A percentile compares a stretch with the other conserved stretches of the same genome.
Evolutionary conservation across 768 basidiomycete genomes (phyloP).

Genomic region (Tremella fuciformis): DNA sequence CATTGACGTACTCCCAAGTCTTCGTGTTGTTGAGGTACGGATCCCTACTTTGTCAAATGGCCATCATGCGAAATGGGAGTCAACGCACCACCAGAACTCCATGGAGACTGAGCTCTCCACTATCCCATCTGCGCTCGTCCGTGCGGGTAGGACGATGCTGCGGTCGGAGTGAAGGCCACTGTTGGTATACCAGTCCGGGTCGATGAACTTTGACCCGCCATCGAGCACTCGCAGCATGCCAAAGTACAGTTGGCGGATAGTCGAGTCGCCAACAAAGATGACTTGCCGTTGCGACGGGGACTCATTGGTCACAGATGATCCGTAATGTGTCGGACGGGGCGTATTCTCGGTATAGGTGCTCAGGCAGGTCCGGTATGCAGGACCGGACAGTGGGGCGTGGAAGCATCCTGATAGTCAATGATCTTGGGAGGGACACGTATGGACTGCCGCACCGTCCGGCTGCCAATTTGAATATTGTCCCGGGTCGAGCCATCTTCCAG

Average conservation of each 20-base stretch:
- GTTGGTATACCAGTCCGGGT: conserved; percentile 57
- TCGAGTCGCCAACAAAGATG: conserved; percentile 81
- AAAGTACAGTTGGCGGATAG: conserved; percentile 75
- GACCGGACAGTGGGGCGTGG: conserved; percentile 53
- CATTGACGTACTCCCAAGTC: conserved; percentile 56
- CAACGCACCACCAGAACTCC: conserved; percentile 49
- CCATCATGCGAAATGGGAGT: neutral
- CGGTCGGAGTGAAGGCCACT: conserved; percentile 67
- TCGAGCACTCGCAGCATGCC: conserved; percentile 66
- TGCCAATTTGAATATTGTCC: conserved; percentile 71
- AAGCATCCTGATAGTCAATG: conserved; percentile 66
- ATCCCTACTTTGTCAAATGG: conserved; percentile 58
- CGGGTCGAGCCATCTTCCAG: conserved; percentile 74
- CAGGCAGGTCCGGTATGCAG: conserved; percentile 12
- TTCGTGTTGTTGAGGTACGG: conserved; percentile 75
- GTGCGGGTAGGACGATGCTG: conserved; percentile 20
- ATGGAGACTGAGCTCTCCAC: conserved; percentile 27
- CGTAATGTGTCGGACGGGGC: conserved; percentile 44
- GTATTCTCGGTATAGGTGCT: conserved; percentile 4
- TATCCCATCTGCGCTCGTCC: no score
- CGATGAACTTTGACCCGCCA: conserved; percentile 53
- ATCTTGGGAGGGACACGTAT: neutral
- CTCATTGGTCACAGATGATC: conserved; percentile 16
- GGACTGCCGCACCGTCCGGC: conserved; percentile 63
- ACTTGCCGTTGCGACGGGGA: conserved; percentile 54